A percentile compares a stretch with the other conserved stretches of the same genome.
These are phyloP conservation scores for Lecanicillium sp. DNA, from an alignment of 2,329 filamentous ascomycete genomes.

Conservation along the genomic window DNA sequence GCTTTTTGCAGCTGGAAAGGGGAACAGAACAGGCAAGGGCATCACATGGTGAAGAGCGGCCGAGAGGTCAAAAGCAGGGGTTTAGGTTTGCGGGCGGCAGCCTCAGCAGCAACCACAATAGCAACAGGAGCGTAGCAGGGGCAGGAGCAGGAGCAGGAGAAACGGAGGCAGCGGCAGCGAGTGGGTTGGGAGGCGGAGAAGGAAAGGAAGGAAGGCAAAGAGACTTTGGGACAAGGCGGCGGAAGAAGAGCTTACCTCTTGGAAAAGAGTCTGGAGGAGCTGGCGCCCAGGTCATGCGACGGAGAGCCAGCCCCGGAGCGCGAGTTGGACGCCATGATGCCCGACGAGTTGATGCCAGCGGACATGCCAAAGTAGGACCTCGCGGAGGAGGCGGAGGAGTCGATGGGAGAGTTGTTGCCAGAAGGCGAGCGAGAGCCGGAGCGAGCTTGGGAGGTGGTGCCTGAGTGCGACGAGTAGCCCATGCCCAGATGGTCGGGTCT, in stretches of 20 bases:
- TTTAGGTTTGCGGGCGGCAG: too few relatives aligned
- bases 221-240: constrained; percentile 3
- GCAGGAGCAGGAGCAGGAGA: background rate
- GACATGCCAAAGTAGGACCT: constrained; percentile 69
- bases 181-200: constrained; percentile 5
- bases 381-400: constrained; percentile 54
- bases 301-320: constrained; percentile 92
- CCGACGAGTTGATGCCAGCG: constrained; percentile 49
- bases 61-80: too few relatives aligned
- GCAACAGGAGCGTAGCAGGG: too few relatives aligned
- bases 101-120: too few relatives aligned
- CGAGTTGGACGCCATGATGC: constrained; percentile 51
- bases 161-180: background rate
- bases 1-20: too few relatives aligned
- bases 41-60: too few relatives aligned
- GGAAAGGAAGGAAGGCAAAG: constrained; percentile 10
- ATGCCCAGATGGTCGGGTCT: constrained; percentile 82
- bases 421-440: constrained; percentile 73
- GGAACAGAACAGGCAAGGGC: too few relatives aligned
- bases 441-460: constrained; percentile 50
- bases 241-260: constrained; percentile 70
- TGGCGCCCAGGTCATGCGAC: constrained; percentile 74
- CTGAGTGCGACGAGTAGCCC: constrained; percentile 67
- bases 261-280: constrained; percentile 70
- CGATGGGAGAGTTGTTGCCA: constrained; percentile 71